Percentiles rank a stretch among this genome's conserved stretches.
phyloP scores from a whole-genome alignment of 306 rosid species.

The Begonia fuchsioides region DNA sequence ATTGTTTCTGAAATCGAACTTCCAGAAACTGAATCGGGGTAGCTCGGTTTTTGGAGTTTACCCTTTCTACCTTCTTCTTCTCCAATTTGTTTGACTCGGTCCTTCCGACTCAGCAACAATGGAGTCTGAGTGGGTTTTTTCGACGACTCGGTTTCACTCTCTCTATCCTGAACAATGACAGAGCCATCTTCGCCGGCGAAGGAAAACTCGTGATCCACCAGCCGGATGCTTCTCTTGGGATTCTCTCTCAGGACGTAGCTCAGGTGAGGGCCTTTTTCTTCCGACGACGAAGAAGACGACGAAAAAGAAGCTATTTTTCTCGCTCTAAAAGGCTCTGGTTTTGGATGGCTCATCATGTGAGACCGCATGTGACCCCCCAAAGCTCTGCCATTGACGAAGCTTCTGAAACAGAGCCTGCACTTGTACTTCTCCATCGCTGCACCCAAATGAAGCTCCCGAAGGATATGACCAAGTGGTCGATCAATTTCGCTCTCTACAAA shows the following conservation, averaged over 20 bases:
- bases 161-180: slow-evolving; percentile 58
- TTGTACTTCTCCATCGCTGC: slow-evolving; percentile 57
- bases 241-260: slow-evolving; percentile 49
- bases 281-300: slow-evolving; percentile 17
- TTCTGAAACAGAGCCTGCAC: slow-evolving; percentile 60
- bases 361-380: slow-evolving; percentile 99
- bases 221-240: slow-evolving; percentile 45
- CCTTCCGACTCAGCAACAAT: not conserved
- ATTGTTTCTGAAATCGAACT: slow-evolving; percentile 66
- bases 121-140: slow-evolving; percentile 40
- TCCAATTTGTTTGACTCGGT: not conserved
- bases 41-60: slow-evolving; percentile 6
- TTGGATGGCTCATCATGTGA: slow-evolving; percentile 72
- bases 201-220: slow-evolving; percentile 62
- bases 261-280: slow-evolving; percentile 20
- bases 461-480: not conserved
- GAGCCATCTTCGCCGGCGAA: slow-evolving; percentile 36
- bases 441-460: not conserved
- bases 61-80: slow-evolving; percentile 3
- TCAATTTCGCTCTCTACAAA: slow-evolving; percentile 1
- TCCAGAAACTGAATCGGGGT: slow-evolving; percentile 36
- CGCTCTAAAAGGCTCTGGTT: slow-evolving; percentile 27
- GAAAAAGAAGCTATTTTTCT: slow-evolving; percentile 25
- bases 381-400: slow-evolving; percentile 81
- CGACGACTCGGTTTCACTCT: slow-evolving; percentile 79